phyloP scores from a whole-genome alignment of 1,284 basidiomycete genomes.

The Cutaneotrichosporon cavernicola region DNA sequence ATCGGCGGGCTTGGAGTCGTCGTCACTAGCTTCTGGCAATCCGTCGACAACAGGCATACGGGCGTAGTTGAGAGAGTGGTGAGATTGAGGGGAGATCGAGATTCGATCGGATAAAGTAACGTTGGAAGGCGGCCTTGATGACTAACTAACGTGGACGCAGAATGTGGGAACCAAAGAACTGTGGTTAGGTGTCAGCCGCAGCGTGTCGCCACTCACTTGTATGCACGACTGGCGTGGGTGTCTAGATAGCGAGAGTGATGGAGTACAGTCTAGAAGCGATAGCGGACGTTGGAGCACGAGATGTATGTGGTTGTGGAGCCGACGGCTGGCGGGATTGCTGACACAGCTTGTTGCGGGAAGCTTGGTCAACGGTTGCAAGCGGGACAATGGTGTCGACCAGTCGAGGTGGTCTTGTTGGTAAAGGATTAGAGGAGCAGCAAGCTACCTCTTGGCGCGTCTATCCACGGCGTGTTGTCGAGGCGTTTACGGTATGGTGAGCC shows the following conservation, averaged over 20 bases:
- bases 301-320: not conserved
- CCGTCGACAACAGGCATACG: conserved; percentile 8
- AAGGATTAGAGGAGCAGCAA: not conserved
- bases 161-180: not conserved
- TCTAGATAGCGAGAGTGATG: not conserved
- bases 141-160: not conserved
- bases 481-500: not conserved
- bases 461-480: not conserved
- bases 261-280: not conserved
- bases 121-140: not conserved
- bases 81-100: not conserved
- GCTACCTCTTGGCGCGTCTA: not conserved
- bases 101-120: not conserved
- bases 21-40: conserved; percentile 31
- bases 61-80: not conserved
- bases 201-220: not conserved
- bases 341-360: not conserved
- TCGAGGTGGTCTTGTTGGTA: not conserved
- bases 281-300: not conserved
- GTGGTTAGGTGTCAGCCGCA: not conserved
- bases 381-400: not conserved
- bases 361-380: not conserved
- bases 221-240: not conserved
- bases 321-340: not conserved
- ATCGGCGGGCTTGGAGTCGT: conserved; percentile 32